phyloP scores from a whole-genome alignment of 1,139 yeast species.

The Protomyces lactucae-debilis region DNA sequence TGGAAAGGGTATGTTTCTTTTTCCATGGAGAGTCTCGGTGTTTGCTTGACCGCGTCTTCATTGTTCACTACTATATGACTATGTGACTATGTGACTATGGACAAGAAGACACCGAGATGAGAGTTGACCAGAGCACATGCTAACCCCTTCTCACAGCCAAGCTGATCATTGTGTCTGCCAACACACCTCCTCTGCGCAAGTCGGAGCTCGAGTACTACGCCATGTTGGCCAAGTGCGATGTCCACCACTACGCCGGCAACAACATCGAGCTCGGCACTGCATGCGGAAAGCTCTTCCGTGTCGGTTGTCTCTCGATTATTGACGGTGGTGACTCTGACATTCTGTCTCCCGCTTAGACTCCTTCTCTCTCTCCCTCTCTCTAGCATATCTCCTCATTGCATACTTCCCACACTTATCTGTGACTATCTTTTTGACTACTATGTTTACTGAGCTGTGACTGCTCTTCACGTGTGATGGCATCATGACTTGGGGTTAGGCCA shows the following conservation, averaged over 20 bases:
- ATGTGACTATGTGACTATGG: background rate
- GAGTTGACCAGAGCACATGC: background rate
- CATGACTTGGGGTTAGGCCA: background rate
- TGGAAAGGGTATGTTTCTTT: conserved; percentile 53
- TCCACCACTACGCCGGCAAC: conserved; percentile 75
- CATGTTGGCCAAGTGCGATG: conserved; percentile 97
- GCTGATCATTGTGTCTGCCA: conserved; percentile 96
- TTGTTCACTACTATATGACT: background rate
- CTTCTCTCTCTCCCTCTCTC: background rate
- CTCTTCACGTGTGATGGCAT: background rate
- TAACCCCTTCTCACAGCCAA: conserved; percentile 50
- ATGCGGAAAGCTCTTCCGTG: conserved; percentile 99
- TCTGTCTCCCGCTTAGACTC: conserved; percentile 42
- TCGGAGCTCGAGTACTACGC: conserved; percentile 99
- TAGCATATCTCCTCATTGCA: background rate
- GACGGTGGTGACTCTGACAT: conserved; percentile 99
- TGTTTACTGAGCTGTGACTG: background rate
- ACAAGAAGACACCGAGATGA: background rate
- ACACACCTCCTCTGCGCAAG: conserved; percentile 99
- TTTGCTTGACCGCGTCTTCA: background rate
- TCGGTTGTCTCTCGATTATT: conserved; percentile 90
- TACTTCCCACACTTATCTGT: too few relatives aligned
- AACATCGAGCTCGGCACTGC: conserved; percentile 99
- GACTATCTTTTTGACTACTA: background rate
- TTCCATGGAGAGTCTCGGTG: conserved; percentile 23